These are phyloP conservation scores for Pseudogymnoascus pannorum DNA, from an alignment of 2,329 filamentous ascomycete genomes.

Conservation along the genomic window DNA sequence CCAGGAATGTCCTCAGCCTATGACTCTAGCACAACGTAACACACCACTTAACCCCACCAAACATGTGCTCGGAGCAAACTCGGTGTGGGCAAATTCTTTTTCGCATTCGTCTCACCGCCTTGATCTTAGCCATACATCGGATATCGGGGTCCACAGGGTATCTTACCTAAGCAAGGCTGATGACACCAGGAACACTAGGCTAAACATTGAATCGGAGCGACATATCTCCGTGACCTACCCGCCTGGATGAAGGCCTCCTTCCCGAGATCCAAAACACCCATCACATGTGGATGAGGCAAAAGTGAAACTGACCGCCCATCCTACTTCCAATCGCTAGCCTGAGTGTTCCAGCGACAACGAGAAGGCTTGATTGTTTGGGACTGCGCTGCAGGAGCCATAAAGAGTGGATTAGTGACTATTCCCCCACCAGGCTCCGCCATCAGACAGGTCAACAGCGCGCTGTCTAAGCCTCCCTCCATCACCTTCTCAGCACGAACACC, in stretches of 20 bases:
- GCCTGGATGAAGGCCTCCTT: slow-evolving; percentile 1
- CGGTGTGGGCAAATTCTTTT: slow-evolving; percentile 6
- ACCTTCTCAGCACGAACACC: background rate
- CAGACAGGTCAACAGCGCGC: background rate
- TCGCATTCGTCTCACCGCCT: slow-evolving; percentile 8
- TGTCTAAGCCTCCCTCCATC: background rate
- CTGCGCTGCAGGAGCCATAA: background rate
- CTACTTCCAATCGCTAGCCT: background rate
- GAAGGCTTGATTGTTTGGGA: background rate
- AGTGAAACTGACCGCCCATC: background rate
- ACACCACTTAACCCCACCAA: background rate
- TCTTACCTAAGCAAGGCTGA: slow-evolving; percentile 2
- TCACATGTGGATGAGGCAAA: background rate
- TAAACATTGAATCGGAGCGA: background rate
- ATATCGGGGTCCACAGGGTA: background rate
- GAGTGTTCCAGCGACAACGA: background rate
- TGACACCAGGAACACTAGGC: background rate
- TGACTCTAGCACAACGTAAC: slow-evolving; percentile 1
- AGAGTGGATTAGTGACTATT: background rate
- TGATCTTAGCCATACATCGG: background rate
- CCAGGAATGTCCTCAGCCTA: background rate
- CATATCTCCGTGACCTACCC: slow-evolving; percentile 3
- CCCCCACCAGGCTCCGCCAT: background rate
- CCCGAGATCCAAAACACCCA: slow-evolving; percentile 4
- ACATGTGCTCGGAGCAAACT: slow-evolving; percentile 7